Evolutionary conservation across 129 eudicot genomes (phyloP).

Genomic region (Helichrysum umbraculigerum): DNA sequence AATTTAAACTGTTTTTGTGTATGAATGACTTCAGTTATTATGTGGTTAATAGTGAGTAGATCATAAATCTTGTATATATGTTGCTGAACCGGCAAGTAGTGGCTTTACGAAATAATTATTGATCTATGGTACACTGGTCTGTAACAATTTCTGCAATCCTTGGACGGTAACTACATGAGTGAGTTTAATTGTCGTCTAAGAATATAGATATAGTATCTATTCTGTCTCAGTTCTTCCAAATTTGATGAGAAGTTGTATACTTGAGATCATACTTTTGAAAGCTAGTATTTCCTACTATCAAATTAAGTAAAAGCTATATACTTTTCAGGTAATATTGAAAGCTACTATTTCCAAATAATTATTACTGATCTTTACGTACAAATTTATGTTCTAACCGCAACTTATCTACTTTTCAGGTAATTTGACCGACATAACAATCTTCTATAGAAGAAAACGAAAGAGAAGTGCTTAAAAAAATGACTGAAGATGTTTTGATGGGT

Average conservation of each 20-base stretch:
- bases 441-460: constrained; percentile 2
- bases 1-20: background rate
- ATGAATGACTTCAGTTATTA: background rate
- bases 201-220: too few relatives aligned
- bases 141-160: background rate
- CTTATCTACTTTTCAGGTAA: constrained; percentile 22
- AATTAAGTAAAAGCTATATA: background rate
- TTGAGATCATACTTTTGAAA: too few relatives aligned
- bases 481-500: constrained; percentile 3
- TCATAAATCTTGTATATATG: background rate
- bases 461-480: background rate
- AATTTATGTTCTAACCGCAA: background rate
- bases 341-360: too few relatives aligned
- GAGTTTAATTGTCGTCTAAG: too few relatives aligned
- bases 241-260: too few relatives aligned
- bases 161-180: background rate
- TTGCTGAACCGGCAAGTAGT: background rate
- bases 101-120: background rate
- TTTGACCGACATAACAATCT: background rate
- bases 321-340: background rate
- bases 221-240: too few relatives aligned
- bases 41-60: background rate
- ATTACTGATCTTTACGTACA: too few relatives aligned
- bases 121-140: background rate
- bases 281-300: background rate